A percentile compares a stretch with the other conserved stretches of the same genome.
These are phyloP conservation scores for Prunus fruticosa DNA, from an alignment of 306 rosid genomes.

Conservation along the genomic window DNA sequence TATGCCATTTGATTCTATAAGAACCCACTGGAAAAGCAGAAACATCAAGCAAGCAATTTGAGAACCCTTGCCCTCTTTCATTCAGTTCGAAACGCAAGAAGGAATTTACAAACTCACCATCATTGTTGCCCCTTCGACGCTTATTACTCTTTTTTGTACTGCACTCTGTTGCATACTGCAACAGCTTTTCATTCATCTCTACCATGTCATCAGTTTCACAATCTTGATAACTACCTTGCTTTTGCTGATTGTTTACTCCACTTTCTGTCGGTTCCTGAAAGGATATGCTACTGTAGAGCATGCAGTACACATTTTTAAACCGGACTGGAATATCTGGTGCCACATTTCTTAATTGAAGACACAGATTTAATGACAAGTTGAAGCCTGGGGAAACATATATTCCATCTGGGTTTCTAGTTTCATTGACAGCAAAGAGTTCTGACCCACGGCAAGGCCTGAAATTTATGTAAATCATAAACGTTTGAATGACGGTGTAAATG, in stretches of 20 bases:
- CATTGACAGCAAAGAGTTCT: conserved; percentile 42
- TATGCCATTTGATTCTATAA: no score
- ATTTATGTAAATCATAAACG: conserved; percentile 10
- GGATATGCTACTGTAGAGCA: conserved; percentile 39
- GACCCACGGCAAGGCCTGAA: conserved; percentile 56
- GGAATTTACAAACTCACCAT: no score
- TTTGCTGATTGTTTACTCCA: conserved; percentile 8
- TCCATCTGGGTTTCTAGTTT: conserved; percentile 23
- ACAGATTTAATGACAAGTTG: conserved; percentile 47
- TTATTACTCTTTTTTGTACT: no score
- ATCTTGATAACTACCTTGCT: conserved; percentile 21
- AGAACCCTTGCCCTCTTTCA: no score
- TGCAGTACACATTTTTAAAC: conserved; percentile 40
- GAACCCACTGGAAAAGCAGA: no score
- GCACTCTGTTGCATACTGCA: conserved; percentile 4
- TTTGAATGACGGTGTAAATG: background rate
- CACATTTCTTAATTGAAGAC: conserved; percentile 54
- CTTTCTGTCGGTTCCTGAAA: conserved; percentile 19
- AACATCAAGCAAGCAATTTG: no score
- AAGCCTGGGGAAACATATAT: conserved; percentile 36
- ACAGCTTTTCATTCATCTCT: conserved; percentile 41
- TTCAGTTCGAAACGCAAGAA: no score
- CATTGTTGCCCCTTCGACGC: no score
- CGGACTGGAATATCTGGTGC: conserved; percentile 22
- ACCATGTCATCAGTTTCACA: conserved; percentile 49